Base-by-base conservation (phyloP, 129 eudicot genomes). In the Lactuca saligna region DNA sequence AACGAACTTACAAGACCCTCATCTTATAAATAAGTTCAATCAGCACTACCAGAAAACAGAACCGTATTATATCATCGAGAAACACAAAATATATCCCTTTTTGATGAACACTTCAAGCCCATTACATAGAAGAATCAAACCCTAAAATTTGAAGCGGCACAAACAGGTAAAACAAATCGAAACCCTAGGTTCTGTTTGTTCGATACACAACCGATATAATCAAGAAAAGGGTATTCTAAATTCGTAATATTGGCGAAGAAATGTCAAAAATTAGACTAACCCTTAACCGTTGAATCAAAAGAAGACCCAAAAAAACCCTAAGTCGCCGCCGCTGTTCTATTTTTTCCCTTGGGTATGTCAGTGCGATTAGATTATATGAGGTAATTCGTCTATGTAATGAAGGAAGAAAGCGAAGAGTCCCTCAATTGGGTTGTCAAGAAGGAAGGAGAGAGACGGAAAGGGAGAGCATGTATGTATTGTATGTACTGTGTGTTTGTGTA, bases 51-150 rank as follows among this genome's bases (percentile, higher is more conserved):
- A 50, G 33, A 44, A 62, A 48, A 71, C 2, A 11, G 62, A 71
- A 42, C 78, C 49, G 72, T 57, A 54, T 57, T 78, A 37, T 64
- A 73, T 73, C 62, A 57, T 54, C 68, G 15, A 71, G 54, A 66
- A 42, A 16, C 74, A 16, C 70, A 71, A 59, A 50, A 48, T 63
- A 76, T 65, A 61, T 17, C 71, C 79, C 70, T 65, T 70, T 31
- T 57, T 35, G 71, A 69, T 70, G 31, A 74, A 33, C 15, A 44
- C 60, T 57, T 54, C 82, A 59, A 16, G 8, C 66, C 80, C 84
- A 73, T 78, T 58, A 63, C 61, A 38, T 3, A 41, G 17, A 56
- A 67, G 3, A 68, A 77, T 75, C 88, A 78, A 83, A 80, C 85
- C 88, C 83, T 80, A 80, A 33, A 73, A 72, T 64, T 33, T 0